Conservation (phyloP, 768 basidiomycete genomes). For the Suillus lakei region DNA sequence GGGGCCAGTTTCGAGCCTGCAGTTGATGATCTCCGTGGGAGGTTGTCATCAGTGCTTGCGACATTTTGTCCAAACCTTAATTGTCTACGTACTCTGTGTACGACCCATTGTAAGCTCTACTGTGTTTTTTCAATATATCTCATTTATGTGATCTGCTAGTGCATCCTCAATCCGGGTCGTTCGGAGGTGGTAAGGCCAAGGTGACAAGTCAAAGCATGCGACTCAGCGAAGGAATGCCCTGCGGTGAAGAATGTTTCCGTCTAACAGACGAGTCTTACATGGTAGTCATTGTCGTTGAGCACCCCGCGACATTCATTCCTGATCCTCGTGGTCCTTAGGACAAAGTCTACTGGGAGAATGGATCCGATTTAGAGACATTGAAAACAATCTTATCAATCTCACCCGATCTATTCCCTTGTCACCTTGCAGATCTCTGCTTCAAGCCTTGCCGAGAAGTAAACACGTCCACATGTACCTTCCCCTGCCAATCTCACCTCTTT, state of each 20-base stretch:
- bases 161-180: not conserved
- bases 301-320: not conserved
- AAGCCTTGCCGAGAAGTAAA: conserved; percentile 53
- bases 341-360: conserved; percentile 30
- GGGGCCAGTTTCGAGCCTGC: conserved; percentile 18
- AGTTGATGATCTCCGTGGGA: conserved; percentile 32
- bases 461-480: not conserved
- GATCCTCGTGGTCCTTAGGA: conserved; percentile 17
- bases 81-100: conserved; percentile 47
- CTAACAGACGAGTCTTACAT: conserved; percentile 17
- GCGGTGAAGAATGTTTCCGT: conserved; percentile 37
- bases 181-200: conserved; percentile 21
- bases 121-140: not conserved
- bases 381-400: conserved; percentile 43
- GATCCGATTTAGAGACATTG: conserved; percentile 26
- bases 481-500: not conserved
- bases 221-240: conserved; percentile 33
- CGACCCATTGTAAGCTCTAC: conserved; percentile 39
- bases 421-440: conserved; percentile 51
- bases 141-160: not conserved
- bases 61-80: conserved; percentile 52
- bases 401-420: conserved; percentile 54
- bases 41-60: conserved; percentile 36
- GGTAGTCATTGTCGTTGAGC: not conserved
- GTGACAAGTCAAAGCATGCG: conserved; percentile 27